Conservation (phyloP, 1,139 yeast genomes). For the Pichia sp. region DNA sequence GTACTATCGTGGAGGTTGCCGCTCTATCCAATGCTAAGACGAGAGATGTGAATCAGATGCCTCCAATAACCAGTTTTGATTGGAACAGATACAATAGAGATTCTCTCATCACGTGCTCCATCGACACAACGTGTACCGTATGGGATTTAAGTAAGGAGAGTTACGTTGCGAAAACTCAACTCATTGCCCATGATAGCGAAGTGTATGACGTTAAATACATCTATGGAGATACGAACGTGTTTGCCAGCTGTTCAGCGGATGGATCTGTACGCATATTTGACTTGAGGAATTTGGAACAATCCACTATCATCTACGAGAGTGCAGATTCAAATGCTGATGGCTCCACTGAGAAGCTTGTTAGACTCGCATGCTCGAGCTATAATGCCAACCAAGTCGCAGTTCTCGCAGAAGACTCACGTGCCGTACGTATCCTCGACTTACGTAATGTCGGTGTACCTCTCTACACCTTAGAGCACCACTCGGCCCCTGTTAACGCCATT, state of each 20-base stretch:
- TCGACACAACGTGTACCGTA: conserved; percentile 94
- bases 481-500: conserved; percentile 60
- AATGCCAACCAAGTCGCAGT: conserved; percentile 83
- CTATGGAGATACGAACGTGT: conserved; percentile 66
- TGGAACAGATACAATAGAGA: conserved; percentile 77
- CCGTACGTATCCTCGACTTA: conserved; percentile 69
- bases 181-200: conserved; percentile 94
- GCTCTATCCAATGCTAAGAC: conserved; percentile 34
- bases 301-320: conserved; percentile 88
- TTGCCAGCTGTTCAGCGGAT: conserved; percentile 92
- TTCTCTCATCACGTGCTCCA: conserved; percentile 73
- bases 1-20: conserved; percentile 33
- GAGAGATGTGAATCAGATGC: conserved; percentile 42
- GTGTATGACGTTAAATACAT: conserved; percentile 89
- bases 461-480: conserved; percentile 60
- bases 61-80: conserved; percentile 89
- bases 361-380: conserved; percentile 69
- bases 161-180: conserved; percentile 82
- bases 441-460: conserved; percentile 85
- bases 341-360: conserved; percentile 20
- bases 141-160: conserved; percentile 70
- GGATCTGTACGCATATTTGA: conserved; percentile 94
- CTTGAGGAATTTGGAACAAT: conserved; percentile 80
- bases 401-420: conserved; percentile 62
- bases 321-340: too few relatives aligned